A percentile compares a stretch with the other conserved stretches of the same genome.
Evolutionary conservation across 2,329 filamentous ascomycete genomes (phyloP).

Genomic region (Colletotrichum orchidophilum): DNA sequence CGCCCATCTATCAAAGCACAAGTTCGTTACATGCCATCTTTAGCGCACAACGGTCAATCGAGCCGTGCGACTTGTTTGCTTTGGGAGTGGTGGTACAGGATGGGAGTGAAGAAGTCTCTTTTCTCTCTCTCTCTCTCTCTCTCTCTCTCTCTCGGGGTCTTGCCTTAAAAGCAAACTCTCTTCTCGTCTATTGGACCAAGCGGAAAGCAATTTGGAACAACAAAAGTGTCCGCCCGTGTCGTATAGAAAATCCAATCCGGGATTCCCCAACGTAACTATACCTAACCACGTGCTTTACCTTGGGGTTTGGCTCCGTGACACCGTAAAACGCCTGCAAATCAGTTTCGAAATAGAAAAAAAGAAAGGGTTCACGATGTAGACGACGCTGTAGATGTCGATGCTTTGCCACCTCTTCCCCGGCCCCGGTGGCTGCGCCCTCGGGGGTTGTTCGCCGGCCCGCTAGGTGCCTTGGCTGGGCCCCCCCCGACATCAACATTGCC

Average conservation of each 20-base stretch:
- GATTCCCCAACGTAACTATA: not conserved
- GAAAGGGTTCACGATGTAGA: not conserved
- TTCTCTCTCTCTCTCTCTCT: not conserved
- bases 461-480: not conserved
- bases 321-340: not conserved
- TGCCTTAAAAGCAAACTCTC: too few relatives aligned
- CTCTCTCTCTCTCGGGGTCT: not conserved
- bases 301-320: not conserved
- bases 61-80: not conserved
- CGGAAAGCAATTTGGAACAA: not conserved
- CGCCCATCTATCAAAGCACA: not conserved
- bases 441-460: constrained; percentile 3
- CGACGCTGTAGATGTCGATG: constrained; percentile 6
- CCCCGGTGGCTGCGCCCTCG: constrained; percentile 25
- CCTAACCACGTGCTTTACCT: not conserved
- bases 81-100: not conserved
- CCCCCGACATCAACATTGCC: constrained; percentile 1
- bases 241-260: not conserved
- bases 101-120: not conserved
- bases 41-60: not conserved
- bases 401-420: constrained; percentile 27
- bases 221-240: not conserved
- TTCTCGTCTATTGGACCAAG: not conserved
- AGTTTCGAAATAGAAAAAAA: not conserved
- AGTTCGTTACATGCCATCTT: not conserved